Conservation (phyloP, 2,329 filamentous ascomycete genomes). For the Cryphonectria carpinicola region DNA sequence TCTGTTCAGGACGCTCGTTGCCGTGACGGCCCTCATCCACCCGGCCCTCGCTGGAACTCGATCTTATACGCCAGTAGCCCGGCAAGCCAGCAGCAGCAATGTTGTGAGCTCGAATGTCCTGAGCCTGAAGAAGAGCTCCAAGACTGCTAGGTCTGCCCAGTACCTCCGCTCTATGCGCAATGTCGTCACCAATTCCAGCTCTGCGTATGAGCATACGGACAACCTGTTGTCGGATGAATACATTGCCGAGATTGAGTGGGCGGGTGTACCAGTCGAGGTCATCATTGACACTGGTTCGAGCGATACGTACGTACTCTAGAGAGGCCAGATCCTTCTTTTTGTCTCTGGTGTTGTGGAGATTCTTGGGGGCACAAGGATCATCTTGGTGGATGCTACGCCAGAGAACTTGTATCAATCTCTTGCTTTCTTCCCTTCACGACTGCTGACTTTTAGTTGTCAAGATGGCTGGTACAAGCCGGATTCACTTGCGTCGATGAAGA, state of each 20-base stretch:
- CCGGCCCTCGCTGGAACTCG: background rate
- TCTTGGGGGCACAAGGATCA: background rate
- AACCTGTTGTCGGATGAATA: conserved; percentile 19
- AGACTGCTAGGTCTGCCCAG: conserved; percentile 17
- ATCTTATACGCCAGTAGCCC: conserved; percentile 5
- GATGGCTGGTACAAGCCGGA: conserved; percentile 23
- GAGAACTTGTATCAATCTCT: background rate
- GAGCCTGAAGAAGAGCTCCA: conserved; percentile 10
- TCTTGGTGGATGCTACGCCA: background rate
- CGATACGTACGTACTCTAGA: conserved; percentile 12
- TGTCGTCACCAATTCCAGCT: background rate
- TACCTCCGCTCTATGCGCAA: conserved; percentile 14
- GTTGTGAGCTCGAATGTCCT: conserved; percentile 16
- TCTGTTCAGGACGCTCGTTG: conserved; percentile 1
- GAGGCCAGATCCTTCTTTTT: background rate
- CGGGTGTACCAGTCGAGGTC: conserved; percentile 13
- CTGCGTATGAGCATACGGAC: conserved; percentile 3
- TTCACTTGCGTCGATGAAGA: conserved; percentile 23
- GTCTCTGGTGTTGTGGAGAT: background rate
- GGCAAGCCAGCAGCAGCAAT: conserved; percentile 15
- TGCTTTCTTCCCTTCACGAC: background rate
- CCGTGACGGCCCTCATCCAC: background rate
- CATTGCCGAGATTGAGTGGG: conserved; percentile 18
- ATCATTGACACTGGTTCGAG: conserved; percentile 25
- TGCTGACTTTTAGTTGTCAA: background rate